These are phyloP conservation scores for Verbascum thapsus DNA, from an alignment of 257 asterid species.

Conservation along the genomic window DNA sequence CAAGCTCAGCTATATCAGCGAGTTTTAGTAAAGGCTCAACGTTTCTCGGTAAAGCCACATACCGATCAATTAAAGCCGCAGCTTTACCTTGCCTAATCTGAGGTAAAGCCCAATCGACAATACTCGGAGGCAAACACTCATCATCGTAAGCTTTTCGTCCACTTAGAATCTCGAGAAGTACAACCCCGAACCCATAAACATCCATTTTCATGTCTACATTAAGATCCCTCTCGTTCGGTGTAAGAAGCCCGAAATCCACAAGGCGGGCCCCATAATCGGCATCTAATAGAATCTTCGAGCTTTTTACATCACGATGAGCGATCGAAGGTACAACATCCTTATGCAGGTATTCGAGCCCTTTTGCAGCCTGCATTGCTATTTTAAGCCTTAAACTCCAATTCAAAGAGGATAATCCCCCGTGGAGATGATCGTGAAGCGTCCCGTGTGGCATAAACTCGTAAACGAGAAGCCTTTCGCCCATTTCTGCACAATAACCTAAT, in stretches of 20 bases:
- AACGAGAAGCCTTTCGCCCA: conserved; percentile 93
- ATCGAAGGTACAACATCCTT: conserved; percentile 76
- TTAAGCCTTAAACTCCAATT: conserved; percentile 77
- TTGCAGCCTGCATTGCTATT: conserved; percentile 82
- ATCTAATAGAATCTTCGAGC: conserved; percentile 90
- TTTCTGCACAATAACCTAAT: conserved; percentile 88
- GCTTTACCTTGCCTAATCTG: conserved; percentile 74
- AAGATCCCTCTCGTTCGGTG: conserved; percentile 54
- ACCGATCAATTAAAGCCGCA: conserved; percentile 76
- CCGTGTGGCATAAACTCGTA: conserved; percentile 94
- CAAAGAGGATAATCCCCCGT: conserved; percentile 74
- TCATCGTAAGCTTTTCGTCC: conserved; percentile 76
- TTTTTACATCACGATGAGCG: conserved; percentile 73
- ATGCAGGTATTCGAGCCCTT: conserved; percentile 83
- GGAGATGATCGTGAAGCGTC: conserved; percentile 91
- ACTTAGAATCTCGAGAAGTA: conserved; percentile 83
- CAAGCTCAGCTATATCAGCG: conserved; percentile 80
- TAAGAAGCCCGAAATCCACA: conserved; percentile 70
- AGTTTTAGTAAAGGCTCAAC: conserved; percentile 90
- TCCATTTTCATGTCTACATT: conserved; percentile 56
- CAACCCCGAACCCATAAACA: conserved; percentile 79
- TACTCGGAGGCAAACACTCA: conserved; percentile 68
- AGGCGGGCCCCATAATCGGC: conserved; percentile 79
- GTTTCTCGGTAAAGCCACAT: conserved; percentile 70
- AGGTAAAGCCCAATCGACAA: conserved; percentile 89